These are phyloP conservation scores for Alopecurus myosuroides DNA, from an alignment of 176 grass and related monocot species.

Conservation along the genomic window DNA sequence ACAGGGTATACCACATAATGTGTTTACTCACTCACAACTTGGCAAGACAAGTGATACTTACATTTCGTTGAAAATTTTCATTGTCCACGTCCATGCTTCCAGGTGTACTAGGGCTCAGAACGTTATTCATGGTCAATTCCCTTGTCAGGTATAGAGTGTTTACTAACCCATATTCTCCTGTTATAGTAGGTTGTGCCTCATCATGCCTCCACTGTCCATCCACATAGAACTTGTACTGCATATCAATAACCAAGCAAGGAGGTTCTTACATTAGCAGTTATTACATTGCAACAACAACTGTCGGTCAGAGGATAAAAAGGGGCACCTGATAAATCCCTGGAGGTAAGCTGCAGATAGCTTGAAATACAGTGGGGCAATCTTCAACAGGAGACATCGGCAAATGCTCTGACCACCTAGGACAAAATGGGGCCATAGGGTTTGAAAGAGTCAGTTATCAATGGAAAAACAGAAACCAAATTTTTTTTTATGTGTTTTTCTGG, in stretches of 20 bases:
- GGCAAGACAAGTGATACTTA: slow-evolving; percentile 32
- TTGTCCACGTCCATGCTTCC: slow-evolving; percentile 80
- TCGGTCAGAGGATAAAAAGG: background rate
- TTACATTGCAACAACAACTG: background rate
- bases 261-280: background rate
- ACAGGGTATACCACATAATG: background rate
- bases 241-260: slow-evolving; percentile 15
- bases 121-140: slow-evolving; percentile 45
- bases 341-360: slow-evolving; percentile 64
- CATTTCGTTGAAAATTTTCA: slow-evolving; percentile 48
- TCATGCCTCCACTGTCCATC: slow-evolving; percentile 93
- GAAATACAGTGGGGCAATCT: slow-evolving; percentile 80
- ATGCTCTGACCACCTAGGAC: slow-evolving; percentile 81
- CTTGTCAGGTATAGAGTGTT: slow-evolving; percentile 67
- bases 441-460: background rate
- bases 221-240: slow-evolving; percentile 96
- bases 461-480: background rate
- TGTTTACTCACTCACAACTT: background rate
- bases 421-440: background rate
- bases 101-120: slow-evolving; percentile 54
- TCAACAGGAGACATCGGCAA: slow-evolving; percentile 89
- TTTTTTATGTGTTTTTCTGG: background rate
- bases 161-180: slow-evolving; percentile 69
- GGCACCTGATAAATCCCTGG: slow-evolving; percentile 76
- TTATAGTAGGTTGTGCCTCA: slow-evolving; percentile 59